Evolutionary conservation across 163 green algal species (phyloP), one percentile per base, ranked within the genome.

Genomic region (Scenedesmus sp.): DNA sequence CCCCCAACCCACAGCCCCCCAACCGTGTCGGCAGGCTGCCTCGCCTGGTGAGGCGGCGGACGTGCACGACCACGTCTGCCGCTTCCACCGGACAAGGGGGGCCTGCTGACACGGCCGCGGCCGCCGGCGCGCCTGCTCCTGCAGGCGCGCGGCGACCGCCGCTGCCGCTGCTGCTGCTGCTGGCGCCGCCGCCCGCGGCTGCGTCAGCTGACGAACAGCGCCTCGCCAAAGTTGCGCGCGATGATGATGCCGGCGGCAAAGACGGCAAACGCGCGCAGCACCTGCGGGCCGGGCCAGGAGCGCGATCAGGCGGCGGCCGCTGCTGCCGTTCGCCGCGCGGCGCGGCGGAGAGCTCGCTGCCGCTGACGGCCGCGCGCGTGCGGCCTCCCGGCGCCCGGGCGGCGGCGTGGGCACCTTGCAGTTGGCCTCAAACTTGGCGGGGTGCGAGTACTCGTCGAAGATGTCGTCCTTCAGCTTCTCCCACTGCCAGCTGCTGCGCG

Each of bases 231-330:
- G 60, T 81, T 81, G 26, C 73, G 34, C 0, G 60, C 60, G n/a
- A 81, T 57, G 47, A 81, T 65, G 24, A 81, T 57, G 33, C 73
- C 73, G 13, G 73, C 73, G 42, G 73, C 60, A 48, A 81, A 81
- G 13, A 81, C 73, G 50, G 60, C 60, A 47, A 81, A 65, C 22
- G 73, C 73, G 13, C 73, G 45, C n/a, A 81, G 18, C 34, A 81
- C 29, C 18, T n/a, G n/a, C n/a, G n/a, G n/a, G n/a, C n/a, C n/a
- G n/a, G n/a, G n/a, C n/a, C n/a, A n/a, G n/a, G n/a, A n/a, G n/a
- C n/a, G n/a, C n/a, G n/a, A n/a, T n/a, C n/a, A n/a, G n/a, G n/a
- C n/a, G n/a, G n/a, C n/a, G n/a, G n/a, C n/a, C n/a, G n/a, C n/a
- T n/a, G n/a, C n/a, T n/a, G n/a, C n/a, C n/a, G n/a, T n/a, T n/a